A percentile compares a stretch with the other conserved stretches of the same genome.
These are phyloP conservation scores for Emmonsiellopsis sp. DNA, from an alignment of 2,329 filamentous ascomycete species.

Conservation along the genomic window DNA sequence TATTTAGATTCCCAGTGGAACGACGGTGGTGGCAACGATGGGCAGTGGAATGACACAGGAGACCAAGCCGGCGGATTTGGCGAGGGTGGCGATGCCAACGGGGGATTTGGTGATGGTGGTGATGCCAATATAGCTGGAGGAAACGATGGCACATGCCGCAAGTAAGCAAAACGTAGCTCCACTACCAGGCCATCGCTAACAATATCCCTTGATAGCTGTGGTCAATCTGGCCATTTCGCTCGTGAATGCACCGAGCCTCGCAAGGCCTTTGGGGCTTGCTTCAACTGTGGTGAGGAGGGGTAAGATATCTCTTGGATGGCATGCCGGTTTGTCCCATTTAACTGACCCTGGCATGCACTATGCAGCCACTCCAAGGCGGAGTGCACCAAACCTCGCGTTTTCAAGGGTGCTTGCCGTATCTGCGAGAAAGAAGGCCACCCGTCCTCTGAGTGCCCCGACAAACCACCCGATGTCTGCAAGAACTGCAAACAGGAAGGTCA, in stretches of 20 bases:
- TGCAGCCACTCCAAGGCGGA: slow-evolving; percentile 35
- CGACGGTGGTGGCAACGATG: neutral
- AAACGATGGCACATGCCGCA: slow-evolving; percentile 25
- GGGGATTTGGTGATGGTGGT: neutral
- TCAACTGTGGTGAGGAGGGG: slow-evolving; percentile 40
- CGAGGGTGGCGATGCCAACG: slow-evolving; percentile 2
- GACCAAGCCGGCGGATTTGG: neutral
- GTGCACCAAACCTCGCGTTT: slow-evolving; percentile 39
- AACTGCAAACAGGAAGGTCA: slow-evolving; percentile 40
- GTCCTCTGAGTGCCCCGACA: slow-evolving; percentile 36
- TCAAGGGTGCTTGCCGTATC: slow-evolving; percentile 38
- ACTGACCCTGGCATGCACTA: slow-evolving; percentile 3
- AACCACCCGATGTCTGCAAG: slow-evolving; percentile 35
- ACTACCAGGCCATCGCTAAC: neutral
- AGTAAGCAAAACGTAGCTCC: slow-evolving; percentile 20
- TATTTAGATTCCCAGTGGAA: slow-evolving; percentile 6
- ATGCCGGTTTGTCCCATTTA: neutral
- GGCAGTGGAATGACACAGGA: neutral
- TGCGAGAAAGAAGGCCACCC: slow-evolving; percentile 41
- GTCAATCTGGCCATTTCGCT: slow-evolving; percentile 28
- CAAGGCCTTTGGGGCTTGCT: slow-evolving; percentile 32
- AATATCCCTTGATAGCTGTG: slow-evolving; percentile 20
- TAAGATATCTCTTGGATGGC: slow-evolving; percentile 11
- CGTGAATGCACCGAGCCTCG: slow-evolving; percentile 36
- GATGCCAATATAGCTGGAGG: slow-evolving; percentile 4